Percentiles rank a stretch among this genome's conserved stretches.
Evolutionary conservation across 768 basidiomycete species (phyloP).

Genomic region (Strobilomyces dryophilus): DNA sequence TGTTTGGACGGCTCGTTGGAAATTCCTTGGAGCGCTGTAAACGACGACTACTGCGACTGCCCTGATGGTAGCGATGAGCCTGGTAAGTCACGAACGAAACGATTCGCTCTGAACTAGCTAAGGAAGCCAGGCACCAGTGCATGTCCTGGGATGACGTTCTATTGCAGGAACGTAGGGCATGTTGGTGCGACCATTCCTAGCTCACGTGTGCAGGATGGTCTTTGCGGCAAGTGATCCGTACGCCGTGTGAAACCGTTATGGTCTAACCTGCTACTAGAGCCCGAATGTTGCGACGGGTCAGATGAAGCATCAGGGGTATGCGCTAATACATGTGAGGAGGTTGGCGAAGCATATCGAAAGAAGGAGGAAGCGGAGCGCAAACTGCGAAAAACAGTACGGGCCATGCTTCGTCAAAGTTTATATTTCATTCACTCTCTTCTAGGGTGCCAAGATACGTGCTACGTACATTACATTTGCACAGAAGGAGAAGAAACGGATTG

Average conservation of each 20-base stretch:
- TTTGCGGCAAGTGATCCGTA: conserved; percentile 69
- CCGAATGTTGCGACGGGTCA: conserved; percentile 92
- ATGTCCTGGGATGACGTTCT: conserved; percentile 71
- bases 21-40: conserved; percentile 78
- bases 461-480: conserved; percentile 84
- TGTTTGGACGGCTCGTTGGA: conserved; percentile 79
- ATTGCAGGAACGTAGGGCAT: conserved; percentile 86
- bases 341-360: conserved; percentile 67
- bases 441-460: conserved; percentile 91
- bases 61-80: conserved; percentile 94
- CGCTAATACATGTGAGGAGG: conserved; percentile 67
- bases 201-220: conserved; percentile 85
- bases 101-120: conserved; percentile 4
- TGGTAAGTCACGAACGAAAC: conserved; percentile 40
- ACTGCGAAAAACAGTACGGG: conserved; percentile 70
- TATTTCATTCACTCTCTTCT: not conserved
- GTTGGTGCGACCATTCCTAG: conserved; percentile 74
- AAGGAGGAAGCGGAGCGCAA: conserved; percentile 72
- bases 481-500: conserved; percentile 84
- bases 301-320: conserved; percentile 86
- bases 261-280: conserved; percentile 48
- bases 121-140: conserved; percentile 69
- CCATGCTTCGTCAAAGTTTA: not conserved
- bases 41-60: conserved; percentile 96
- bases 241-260: not conserved